A percentile compares a stretch with the other conserved stretches of the same genome.
These are phyloP conservation scores for Amauroascus niger DNA, from an alignment of 2,329 filamentous ascomycete genomes.

Conservation along the genomic window DNA sequence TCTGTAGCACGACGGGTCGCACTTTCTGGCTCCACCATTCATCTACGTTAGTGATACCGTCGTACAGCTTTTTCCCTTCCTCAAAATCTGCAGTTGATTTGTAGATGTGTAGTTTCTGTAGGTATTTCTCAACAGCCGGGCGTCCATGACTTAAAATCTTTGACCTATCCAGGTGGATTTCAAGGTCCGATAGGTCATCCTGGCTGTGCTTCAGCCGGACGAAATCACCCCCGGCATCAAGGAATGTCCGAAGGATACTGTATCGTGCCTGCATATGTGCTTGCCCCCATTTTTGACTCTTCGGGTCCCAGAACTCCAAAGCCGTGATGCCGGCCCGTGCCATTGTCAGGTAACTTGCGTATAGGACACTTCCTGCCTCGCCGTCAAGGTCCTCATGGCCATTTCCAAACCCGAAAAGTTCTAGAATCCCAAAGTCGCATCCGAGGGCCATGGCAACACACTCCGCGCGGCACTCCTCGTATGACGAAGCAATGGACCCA, in stretches of 20 bases:
- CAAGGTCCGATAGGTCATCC: constrained; percentile 69
- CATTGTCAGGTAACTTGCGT: constrained; percentile 83
- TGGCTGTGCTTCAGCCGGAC: constrained; percentile 67
- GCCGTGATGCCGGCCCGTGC: constrained; percentile 81
- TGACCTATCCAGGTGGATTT: constrained; percentile 69
- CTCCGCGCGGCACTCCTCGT: constrained; percentile 91
- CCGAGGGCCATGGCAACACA: constrained; percentile 84
- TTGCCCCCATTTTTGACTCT: constrained; percentile 84
- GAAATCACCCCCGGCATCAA: constrained; percentile 77
- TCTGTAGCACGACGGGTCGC: constrained; percentile 51
- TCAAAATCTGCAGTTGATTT: constrained; percentile 81
- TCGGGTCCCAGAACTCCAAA: constrained; percentile 91
- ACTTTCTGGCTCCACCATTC: constrained; percentile 78
- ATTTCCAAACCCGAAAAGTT: constrained; percentile 86
- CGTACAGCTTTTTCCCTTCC: constrained; percentile 68
- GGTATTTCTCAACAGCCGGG: constrained; percentile 70
- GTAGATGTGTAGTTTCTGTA: constrained; percentile 87
- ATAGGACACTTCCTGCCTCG: constrained; percentile 77
- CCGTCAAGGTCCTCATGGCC: constrained; percentile 61
- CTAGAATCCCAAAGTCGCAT: constrained; percentile 78
- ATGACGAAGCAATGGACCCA: constrained; percentile 73
- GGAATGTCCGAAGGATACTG: constrained; percentile 66
- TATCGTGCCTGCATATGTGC: constrained; percentile 86
- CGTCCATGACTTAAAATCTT: constrained; percentile 80
- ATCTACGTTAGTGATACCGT: constrained; percentile 70